Base-by-base conservation (phyloP, 306 rosid species). In the Trichosanthes cucumerina region DNA sequence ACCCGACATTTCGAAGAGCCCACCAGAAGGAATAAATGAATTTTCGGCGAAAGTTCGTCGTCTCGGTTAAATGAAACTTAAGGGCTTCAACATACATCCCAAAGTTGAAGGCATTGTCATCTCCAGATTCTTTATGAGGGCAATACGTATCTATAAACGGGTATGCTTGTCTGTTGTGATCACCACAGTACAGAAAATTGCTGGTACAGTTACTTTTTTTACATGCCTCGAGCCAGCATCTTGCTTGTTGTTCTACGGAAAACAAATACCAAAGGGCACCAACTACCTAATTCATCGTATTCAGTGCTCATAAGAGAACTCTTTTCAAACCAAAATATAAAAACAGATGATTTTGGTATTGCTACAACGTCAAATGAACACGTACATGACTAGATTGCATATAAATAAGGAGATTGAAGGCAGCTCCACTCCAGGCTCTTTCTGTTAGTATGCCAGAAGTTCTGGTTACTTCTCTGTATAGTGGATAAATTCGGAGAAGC, bases 321-420 rank as follows among this genome's bases (percentile, higher is more conserved):
- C 19, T 8, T 43, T 41, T 7, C 28, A 71, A 66, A 59, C 41
- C 39, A 26, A 81, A 50, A 28, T 34, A 28, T 7, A 80, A 65
- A 81, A 28, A 28, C 33, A 1, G 11, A 0, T 50, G 33, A 9
- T 31, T 50, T 77, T 66, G 39, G 44, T 12, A 36, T 66, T n/a
- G 57, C 23, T 10, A 26, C 38, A 79, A 50, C 65, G 21, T 38
- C 52, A 47, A 52, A 15, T 33, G 54, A 46, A 47, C 63, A 52
- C 97, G 87, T 85, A 95, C 99, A 59, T 95, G 99, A 84, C 97
- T 88, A 59, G 91, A 97, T 33, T 91, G 91, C 96, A 95, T 85
- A 21, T 90, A 95, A 60, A 92, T 92, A 77, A 84, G 81, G 74
- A 95, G 97, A 91, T 95, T 95, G 81, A 79, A 88, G 36, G 88